Evolutionary conservation across 2,329 filamentous ascomycete species (phyloP).

Genomic region (Colletotrichum echinochloae): DNA sequence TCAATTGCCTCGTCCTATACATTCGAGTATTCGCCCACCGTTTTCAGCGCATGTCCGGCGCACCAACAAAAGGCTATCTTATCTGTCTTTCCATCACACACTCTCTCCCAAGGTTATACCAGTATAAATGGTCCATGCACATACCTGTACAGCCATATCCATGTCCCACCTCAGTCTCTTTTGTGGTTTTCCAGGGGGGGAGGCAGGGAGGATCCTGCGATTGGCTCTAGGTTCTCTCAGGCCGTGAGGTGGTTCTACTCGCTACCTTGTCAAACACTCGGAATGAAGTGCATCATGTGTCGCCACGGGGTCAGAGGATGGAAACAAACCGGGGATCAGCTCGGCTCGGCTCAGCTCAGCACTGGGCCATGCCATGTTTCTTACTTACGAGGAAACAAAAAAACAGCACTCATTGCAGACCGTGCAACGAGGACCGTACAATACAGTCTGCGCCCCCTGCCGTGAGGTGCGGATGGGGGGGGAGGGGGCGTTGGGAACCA

Average conservation of each 20-base stretch:
- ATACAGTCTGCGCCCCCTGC: slow-evolving; percentile 11
- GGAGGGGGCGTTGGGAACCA: neutral
- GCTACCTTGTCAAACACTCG: neutral
- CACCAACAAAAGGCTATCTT: neutral
- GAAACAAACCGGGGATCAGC: slow-evolving; percentile 8
- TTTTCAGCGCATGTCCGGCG: slow-evolving; percentile 7
- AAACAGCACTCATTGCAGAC: slow-evolving; percentile 27
- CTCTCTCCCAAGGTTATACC: too few species aligned
- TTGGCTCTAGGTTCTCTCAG: neutral
- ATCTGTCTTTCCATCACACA: too few species aligned
- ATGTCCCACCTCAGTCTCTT: neutral
- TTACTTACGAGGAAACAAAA: slow-evolving; percentile 7
- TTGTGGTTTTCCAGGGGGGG: neutral
- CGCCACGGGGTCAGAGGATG: slow-evolving; percentile 5
- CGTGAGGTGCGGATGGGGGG: neutral
- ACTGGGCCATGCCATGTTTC: slow-evolving; percentile 9
- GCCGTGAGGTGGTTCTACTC: neutral
- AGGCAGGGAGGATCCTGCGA: too few species aligned
- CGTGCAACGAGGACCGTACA: slow-evolving; percentile 15
- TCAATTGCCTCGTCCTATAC: neutral
- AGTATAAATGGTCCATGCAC: neutral
- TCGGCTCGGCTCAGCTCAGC: slow-evolving; percentile 1
- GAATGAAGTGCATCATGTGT: slow-evolving; percentile 24
- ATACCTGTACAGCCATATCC: neutral
- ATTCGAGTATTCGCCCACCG: neutral